phyloP scores from a whole-genome alignment of 1,284 basidiomycete species.

The Cryptococcus depauperatus region DNA sequence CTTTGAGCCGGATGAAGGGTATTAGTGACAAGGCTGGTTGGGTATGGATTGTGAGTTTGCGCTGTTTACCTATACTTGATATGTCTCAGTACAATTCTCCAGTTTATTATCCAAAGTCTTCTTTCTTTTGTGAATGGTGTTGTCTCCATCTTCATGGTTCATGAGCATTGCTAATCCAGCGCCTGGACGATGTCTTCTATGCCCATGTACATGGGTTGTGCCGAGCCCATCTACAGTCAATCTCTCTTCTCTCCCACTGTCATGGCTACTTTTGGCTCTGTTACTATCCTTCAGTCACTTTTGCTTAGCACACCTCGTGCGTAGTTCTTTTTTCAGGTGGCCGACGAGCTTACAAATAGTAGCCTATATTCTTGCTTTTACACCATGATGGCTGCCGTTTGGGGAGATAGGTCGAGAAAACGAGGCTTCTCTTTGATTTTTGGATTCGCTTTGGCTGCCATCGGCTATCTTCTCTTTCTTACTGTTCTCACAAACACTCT shows the following conservation, averaged over 20 bases:
- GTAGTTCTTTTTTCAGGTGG: slow-evolving; percentile 5
- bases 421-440: slow-evolving; percentile 47
- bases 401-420: slow-evolving; percentile 41
- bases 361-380: slow-evolving; percentile 48
- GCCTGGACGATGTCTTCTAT: slow-evolving; percentile 16
- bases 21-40: slow-evolving; percentile 46
- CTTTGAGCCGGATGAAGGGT: slow-evolving; percentile 40
- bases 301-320: slow-evolving; percentile 43
- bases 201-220: slow-evolving; percentile 43
- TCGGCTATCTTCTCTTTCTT: slow-evolving; percentile 47
- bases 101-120: slow-evolving; percentile 47
- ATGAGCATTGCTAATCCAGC: slow-evolving; percentile 31
- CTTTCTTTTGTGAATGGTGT: slow-evolving; percentile 41
- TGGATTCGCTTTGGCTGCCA: slow-evolving; percentile 40
- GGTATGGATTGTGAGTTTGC: slow-evolving; percentile 43
- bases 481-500: slow-evolving; percentile 19
- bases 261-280: slow-evolving; percentile 44
- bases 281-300: slow-evolving; percentile 41
- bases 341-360: slow-evolving; percentile 3
- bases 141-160: slow-evolving; percentile 41
- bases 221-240: slow-evolving; percentile 43
- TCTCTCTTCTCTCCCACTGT: slow-evolving; percentile 47
- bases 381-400: slow-evolving; percentile 44
- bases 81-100: slow-evolving; percentile 2
- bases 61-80: slow-evolving; percentile 21